These are phyloP conservation scores for Lagerstroemia speciosa DNA, from an alignment of 345 rosid species.

Conservation along the genomic window DNA sequence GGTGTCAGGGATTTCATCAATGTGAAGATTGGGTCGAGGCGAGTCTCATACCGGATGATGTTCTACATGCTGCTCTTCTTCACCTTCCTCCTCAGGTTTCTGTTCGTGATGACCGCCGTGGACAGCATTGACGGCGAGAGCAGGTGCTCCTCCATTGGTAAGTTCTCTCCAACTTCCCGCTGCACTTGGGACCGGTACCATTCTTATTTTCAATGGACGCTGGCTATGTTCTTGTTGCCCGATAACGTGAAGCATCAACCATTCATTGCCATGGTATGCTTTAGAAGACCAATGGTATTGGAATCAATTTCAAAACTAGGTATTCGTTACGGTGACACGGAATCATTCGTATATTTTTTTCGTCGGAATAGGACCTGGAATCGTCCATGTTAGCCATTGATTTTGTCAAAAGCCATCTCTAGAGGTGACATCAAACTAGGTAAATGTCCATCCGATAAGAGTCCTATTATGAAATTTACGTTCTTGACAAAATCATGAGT, in stretches of 20 bases:
- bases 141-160: constrained; percentile 79
- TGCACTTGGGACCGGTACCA: too few species aligned
- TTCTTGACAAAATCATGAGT: background rate
- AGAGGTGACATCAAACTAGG: background rate
- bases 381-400: background rate
- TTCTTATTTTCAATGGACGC: too few species aligned
- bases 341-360: too few species aligned
- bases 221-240: too few species aligned
- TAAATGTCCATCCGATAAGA: too few species aligned
- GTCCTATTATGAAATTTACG: background rate
- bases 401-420: background rate
- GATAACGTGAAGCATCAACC: too few species aligned
- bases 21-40: constrained; percentile 62
- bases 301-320: too few species aligned
- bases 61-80: constrained; percentile 75
- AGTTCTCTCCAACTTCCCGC: background rate
- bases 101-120: constrained; percentile 69
- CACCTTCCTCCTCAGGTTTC: constrained; percentile 75
- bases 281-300: too few species aligned
- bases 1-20: constrained; percentile 87
- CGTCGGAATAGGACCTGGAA: too few species aligned
- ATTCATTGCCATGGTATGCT: too few species aligned
- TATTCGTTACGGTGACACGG: too few species aligned
- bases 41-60: constrained; percentile 69
- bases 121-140: constrained; percentile 58